These are phyloP conservation scores for Aspergillus novoparasiticus DNA, from an alignment of 2,329 filamentous ascomycete species.

Conservation along the genomic window DNA sequence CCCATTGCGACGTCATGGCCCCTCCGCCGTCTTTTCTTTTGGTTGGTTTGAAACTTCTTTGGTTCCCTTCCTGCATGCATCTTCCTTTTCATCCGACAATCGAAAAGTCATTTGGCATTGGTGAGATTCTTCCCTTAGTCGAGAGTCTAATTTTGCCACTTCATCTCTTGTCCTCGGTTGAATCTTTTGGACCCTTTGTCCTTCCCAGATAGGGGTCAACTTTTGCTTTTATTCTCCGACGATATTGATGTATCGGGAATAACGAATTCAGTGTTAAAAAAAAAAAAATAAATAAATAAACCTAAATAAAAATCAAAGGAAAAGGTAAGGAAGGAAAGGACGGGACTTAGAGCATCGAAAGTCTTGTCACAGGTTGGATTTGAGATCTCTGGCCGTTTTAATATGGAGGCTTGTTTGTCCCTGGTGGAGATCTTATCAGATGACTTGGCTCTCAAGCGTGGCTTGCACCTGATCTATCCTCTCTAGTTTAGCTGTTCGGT, in stretches of 20 bases:
- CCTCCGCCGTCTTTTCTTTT: constrained; percentile 1
- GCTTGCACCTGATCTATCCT: not conserved
- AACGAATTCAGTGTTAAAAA: not conserved
- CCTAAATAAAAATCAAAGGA: not conserved
- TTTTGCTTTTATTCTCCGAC: not conserved
- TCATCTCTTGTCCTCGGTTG: not conserved
- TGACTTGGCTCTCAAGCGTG: constrained; percentile 2
- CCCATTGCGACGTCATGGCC: not conserved
- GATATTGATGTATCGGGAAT: not conserved
- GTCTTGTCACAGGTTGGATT: not conserved
- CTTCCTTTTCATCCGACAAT: not conserved
- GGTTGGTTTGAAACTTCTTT: not conserved
- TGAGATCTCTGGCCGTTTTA: not conserved
- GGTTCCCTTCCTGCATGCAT: not conserved
- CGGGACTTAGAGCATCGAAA: not conserved
- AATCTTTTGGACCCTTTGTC: not conserved
- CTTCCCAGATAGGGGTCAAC: too few relatives aligned
- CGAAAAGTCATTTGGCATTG: not conserved
- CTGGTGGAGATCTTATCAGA: constrained; percentile 5
- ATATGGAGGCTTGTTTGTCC: constrained; percentile 2
- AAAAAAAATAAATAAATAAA: too few relatives aligned
- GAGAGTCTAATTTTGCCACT: not conserved
- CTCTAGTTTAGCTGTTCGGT: not conserved
- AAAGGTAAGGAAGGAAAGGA: not conserved
- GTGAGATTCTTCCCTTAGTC: not conserved